These are phyloP conservation scores for Ogataea pilisensis DNA, from an alignment of 805 yeast genomes.

Conservation along the genomic window DNA sequence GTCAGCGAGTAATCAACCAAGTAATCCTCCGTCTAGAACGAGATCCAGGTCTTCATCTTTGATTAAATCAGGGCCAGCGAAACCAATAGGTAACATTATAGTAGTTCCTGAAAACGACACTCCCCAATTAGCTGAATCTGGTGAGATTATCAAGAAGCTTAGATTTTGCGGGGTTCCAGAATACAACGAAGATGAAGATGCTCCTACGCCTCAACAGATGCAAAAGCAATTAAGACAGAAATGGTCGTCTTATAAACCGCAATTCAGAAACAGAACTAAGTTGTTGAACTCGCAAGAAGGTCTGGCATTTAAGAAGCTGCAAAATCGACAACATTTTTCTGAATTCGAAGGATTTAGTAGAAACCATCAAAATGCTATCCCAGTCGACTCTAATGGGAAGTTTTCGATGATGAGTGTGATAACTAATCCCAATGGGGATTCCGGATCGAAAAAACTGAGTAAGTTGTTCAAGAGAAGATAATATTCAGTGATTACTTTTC, in stretches of 20 bases:
- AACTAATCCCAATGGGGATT: slow-evolving; percentile 2
- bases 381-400: slow-evolving; percentile 25
- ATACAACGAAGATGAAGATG: slow-evolving; percentile 51
- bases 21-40: slow-evolving; percentile 5
- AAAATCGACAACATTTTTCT: slow-evolving; percentile 2
- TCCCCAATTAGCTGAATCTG: slow-evolving; percentile 12
- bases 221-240: slow-evolving; percentile 33
- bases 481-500: not conserved
- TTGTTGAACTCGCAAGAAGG: slow-evolving; percentile 34
- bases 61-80: slow-evolving; percentile 10
- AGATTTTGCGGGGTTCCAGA: slow-evolving; percentile 50
- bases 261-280: slow-evolving; percentile 28
- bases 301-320: slow-evolving; percentile 30
- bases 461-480: slow-evolving; percentile 28
- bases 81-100: slow-evolving; percentile 19
- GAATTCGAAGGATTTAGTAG: slow-evolving; percentile 24
- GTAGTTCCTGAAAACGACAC: slow-evolving; percentile 18
- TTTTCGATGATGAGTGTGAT: slow-evolving; percentile 31
- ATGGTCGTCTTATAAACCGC: slow-evolving; percentile 31
- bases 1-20: not conserved
- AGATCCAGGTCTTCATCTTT: slow-evolving; percentile 21
- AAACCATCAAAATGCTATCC: slow-evolving; percentile 11
- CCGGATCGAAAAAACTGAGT: slow-evolving; percentile 19
- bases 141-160: slow-evolving; percentile 37
- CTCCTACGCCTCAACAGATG: slow-evolving; percentile 40